Conservation (phyloP, 257 asterid species). For the Parsonsia alboflavescens region DNA sequence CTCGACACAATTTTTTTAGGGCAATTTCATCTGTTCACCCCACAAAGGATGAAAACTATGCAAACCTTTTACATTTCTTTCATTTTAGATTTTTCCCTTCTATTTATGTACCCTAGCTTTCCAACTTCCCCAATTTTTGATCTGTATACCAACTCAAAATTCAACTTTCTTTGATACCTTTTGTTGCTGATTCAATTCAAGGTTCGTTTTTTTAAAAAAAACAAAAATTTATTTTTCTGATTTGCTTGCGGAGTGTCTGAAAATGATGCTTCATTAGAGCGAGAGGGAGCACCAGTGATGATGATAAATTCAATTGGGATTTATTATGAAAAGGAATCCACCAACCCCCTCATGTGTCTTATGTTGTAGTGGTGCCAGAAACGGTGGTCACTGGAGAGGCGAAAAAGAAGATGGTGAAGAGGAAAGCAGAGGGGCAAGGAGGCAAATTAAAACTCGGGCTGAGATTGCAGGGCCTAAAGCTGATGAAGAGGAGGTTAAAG, state of each 20-base stretch:
- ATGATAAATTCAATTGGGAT: conserved; percentile 9
- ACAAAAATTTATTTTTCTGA: background rate
- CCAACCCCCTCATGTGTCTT: conserved; percentile 3
- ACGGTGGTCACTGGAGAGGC: background rate
- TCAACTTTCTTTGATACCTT: background rate
- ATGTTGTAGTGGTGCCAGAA: conserved; percentile 1
- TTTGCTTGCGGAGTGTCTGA: background rate
- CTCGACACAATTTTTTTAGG: no score
- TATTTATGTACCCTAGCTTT: conserved; percentile 19
- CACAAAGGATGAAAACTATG: background rate
- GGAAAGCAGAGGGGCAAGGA: conserved; percentile 6
- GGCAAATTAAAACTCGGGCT: conserved; percentile 28
- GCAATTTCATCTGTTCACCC: no score
- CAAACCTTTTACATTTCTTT: background rate
- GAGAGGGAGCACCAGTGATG: background rate
- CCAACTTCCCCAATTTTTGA: background rate
- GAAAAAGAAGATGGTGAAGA: background rate
- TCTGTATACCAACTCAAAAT: no score
- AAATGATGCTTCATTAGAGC: background rate
- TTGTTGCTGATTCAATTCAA: background rate
- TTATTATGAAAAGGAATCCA: conserved; percentile 16
- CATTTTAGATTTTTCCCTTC: no score
- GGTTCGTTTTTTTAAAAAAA: background rate
- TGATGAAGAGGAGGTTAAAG: conserved; percentile 4
- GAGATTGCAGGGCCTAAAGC: conserved; percentile 28